Evolutionary conservation across 176 grass and related monocot species (phyloP), one percentile per base, ranked within the genome.

Genomic region (Triticum urartu): DNA sequence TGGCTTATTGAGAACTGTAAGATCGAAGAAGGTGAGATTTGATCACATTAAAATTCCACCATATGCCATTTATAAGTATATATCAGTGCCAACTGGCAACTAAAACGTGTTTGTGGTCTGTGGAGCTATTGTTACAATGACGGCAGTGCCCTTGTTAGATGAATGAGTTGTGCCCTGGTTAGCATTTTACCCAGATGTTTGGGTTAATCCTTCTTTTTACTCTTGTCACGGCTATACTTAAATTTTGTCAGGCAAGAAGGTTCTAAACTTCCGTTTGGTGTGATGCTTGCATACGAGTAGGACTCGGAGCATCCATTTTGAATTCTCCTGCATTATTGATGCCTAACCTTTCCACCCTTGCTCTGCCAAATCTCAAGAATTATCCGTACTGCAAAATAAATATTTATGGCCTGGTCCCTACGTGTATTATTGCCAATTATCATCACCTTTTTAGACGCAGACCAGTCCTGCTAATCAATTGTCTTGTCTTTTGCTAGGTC

Each of bases 401-500:
- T 83, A 28, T 33, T 78, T 84, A 72, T 45, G 14, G 21, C 67
- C 73, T 36, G 22, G 71, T 63, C 47, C 72, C 83, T 38, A 50
- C 47, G 21, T 48, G 22, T 56, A 20, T 87, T 83, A 71, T 80
- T 64, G 18, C 15, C 47, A 77, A 77, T 77, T 56, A 56, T 50
- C 32, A 56, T 56, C 66, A 50, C 42, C 48, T 83, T 73, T 79
- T 75, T 66, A 2, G 74, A 58, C 48, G 66, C 64, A 79, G 30
- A 72, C 82, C 54, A 72, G 61, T 18, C 30, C 64, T 82, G 26
- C 47, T 88, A 70, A 91, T 88, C 25, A 65, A 35, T 67, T 43
- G 22, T 78, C 8, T 78, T 88, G 39, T 82, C 78, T 58, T 71
- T 81, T 88, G 43, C 45, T 68, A 95, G 93, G 88, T 91, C 36